Evolutionary conservation across 352 stramenopile genomes (phyloP), one percentile per base, ranked within the genome.

Genomic region (Blastocystis sp.): DNA sequence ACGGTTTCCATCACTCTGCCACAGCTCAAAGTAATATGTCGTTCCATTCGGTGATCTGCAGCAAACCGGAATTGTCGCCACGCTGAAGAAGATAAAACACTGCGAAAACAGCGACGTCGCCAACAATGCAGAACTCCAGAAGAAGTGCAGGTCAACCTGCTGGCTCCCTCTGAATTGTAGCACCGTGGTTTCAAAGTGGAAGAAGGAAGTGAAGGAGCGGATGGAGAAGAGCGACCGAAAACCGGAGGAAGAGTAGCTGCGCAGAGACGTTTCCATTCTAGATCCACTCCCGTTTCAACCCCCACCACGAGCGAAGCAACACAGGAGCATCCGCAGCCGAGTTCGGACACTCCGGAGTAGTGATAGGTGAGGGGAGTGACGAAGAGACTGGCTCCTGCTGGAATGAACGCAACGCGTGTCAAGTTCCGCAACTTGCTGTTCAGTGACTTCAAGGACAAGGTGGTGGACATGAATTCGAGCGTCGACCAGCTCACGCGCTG

Each of bases 351-450:
- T 34, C 28, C 0, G 28, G 28, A 34, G 28, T 34, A 34, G 28
- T 34, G 28, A 34, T 34, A 34, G 28, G 28, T 0, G 28, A 34
- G 28, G 28, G 28, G 28, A 34, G 48, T 56, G 48, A 56, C 48
- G 48, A 14, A 69, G 67, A 84, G 74, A 28, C 40, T 84, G 4
- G 66, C 65, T 2, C 38, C 74, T 23, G 0, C 5, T 0, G 45
- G 28, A 21, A 41, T 84, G n/a, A 52, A 84, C 45, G 53, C 56
- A n/a, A 84, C 74, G n/a, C 74, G 74, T 7, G 45, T 38, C 10
- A 84, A 84, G 56, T 84, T 84, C 53, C 74, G 74, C 61, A 84
- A 62, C 2, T 53, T 84, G 19, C 53, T 84, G 17, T 84, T 59
- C 53, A 84, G 69, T 53, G 74, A 84, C 53, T 69, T 84, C 60